Conservation (phyloP, 1,284 basidiomycete species). For the Tilletia horrida region DNA sequence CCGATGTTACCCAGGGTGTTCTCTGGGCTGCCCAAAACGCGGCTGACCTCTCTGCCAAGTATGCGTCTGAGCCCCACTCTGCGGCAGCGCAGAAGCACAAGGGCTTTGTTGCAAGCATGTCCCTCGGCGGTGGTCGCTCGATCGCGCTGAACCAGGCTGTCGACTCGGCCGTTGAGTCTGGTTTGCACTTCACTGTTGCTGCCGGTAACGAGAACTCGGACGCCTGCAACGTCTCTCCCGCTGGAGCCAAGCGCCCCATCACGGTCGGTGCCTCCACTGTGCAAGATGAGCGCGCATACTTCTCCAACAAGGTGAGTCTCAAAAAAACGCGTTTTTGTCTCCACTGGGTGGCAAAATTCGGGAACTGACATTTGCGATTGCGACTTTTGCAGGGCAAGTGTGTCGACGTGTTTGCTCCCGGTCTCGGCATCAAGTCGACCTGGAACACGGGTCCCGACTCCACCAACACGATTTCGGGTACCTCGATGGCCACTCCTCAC, state of each 20-base stretch:
- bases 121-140: conserved; percentile 93
- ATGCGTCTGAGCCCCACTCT: conserved; percentile 65
- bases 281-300: conserved; percentile 77
- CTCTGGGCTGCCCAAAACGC: conserved; percentile 74
- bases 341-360: background rate
- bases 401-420: conserved; percentile 79
- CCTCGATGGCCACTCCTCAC: conserved; percentile 65
- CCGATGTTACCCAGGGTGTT: conserved; percentile 72
- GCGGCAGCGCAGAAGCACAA: conserved; percentile 72
- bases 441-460: conserved; percentile 58
- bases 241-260: conserved; percentile 64
- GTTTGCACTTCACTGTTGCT: conserved; percentile 74
- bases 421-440: conserved; percentile 66
- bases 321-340: background rate
- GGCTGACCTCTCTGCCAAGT: conserved; percentile 61
- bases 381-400: conserved; percentile 58
- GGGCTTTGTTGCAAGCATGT: conserved; percentile 98
- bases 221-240: conserved; percentile 79
- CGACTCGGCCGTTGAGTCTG: conserved; percentile 74
- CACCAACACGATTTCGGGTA: conserved; percentile 68
- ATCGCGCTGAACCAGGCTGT: conserved; percentile 78
- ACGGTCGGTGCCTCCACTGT: conserved; percentile 66
- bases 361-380: background rate
- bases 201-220: conserved; percentile 74
- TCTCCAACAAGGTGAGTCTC: conserved; percentile 58